Conservation (phyloP, 2,329 filamentous ascomycete species). For the Penicillium psychrosexuale region DNA sequence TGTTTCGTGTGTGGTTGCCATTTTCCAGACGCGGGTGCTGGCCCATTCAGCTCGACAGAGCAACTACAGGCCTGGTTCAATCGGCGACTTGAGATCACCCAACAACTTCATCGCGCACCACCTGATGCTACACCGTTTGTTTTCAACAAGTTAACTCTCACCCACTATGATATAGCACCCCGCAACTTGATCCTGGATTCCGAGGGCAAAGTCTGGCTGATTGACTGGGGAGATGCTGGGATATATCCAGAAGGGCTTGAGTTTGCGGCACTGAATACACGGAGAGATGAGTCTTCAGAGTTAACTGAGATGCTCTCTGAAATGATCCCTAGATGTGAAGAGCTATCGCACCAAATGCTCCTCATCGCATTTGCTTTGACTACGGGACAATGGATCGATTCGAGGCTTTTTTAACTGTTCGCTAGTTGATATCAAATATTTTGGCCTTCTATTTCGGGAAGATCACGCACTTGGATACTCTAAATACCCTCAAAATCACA, state of each 20-base stretch:
- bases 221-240: too few relatives aligned
- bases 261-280: too few relatives aligned
- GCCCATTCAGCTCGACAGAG: slow-evolving; percentile 13
- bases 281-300: too few relatives aligned
- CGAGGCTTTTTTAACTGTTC: background rate
- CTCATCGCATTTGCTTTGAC: slow-evolving; percentile 11
- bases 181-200: too few relatives aligned
- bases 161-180: slow-evolving; percentile 10
- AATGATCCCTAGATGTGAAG: slow-evolving; percentile 9
- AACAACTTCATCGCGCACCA: slow-evolving; percentile 16
- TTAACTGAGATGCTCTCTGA: slow-evolving; percentile 10
- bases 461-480: background rate
- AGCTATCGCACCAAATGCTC: background rate
- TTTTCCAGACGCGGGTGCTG: slow-evolving; percentile 15
- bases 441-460: background rate
- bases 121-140: slow-evolving; percentile 11
- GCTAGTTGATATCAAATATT: background rate
- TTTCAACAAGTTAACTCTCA: slow-evolving; percentile 16
- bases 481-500: background rate
- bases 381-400: slow-evolving; percentile 2
- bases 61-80: slow-evolving; percentile 16
- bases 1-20: slow-evolving; percentile 10
- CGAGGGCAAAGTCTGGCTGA: too few relatives aligned
- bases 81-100: slow-evolving; percentile 15
- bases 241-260: too few relatives aligned